These are phyloP conservation scores for Aplosporella prunicola DNA, from an alignment of 2,329 filamentous ascomycete genomes.

Conservation along the genomic window DNA sequence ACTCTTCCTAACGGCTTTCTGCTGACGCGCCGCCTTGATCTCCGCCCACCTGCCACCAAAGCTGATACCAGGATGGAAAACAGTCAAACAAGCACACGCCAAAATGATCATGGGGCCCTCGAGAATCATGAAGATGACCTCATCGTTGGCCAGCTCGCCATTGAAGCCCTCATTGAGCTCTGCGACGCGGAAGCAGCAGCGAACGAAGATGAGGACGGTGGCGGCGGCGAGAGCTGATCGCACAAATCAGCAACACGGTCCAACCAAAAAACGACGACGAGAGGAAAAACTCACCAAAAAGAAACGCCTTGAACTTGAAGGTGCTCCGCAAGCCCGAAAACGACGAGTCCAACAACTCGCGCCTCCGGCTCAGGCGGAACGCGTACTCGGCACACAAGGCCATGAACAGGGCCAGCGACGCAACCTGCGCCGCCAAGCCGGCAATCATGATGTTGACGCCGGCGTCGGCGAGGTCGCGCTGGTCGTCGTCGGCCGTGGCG, in stretches of 20 bases:
- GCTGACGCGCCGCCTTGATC: too few species aligned
- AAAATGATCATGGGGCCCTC: slow-evolving; percentile 47
- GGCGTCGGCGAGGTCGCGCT: slow-evolving; percentile 27
- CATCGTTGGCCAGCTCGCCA: slow-evolving; percentile 38
- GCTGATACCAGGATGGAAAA: slow-evolving; percentile 35
- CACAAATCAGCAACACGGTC: neutral
- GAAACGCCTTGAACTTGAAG: slow-evolving; percentile 2
- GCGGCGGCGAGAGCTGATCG: slow-evolving; percentile 25
- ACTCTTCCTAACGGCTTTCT: too few species aligned
- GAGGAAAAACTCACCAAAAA: neutral
- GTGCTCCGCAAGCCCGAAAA: neutral
- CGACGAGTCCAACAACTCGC: neutral
- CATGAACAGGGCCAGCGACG: slow-evolving; percentile 41
- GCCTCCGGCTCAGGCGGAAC: slow-evolving; percentile 7
- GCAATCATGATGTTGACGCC: slow-evolving; percentile 50
- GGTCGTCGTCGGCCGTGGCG: slow-evolving; percentile 36
- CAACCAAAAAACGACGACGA: neutral
- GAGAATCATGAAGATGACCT: slow-evolving; percentile 40
- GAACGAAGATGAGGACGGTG: slow-evolving; percentile 37
- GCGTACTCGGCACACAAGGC: slow-evolving; percentile 30
- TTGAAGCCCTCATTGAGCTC: slow-evolving; percentile 41
- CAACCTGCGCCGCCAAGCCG: slow-evolving; percentile 49
- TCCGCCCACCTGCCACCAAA: slow-evolving; percentile 2
- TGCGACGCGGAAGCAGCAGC: slow-evolving; percentile 41
- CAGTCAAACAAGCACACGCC: slow-evolving; percentile 36